Evolutionary conservation across 2,329 filamentous ascomycete genomes (phyloP).

Genomic region (Fusarium nelsonii): DNA sequence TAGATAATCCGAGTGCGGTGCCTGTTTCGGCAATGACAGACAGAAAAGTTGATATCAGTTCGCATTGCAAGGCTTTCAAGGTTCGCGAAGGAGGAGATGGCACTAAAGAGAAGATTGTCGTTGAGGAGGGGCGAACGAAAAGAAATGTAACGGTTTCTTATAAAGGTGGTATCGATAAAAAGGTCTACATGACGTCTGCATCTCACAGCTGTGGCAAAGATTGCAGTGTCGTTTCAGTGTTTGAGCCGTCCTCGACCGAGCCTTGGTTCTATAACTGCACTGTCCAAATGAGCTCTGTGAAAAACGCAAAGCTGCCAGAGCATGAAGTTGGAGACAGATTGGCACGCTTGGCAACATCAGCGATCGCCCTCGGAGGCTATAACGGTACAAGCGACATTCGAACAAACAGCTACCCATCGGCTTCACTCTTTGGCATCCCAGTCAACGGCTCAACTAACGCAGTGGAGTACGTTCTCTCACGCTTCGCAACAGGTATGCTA

Average conservation of each 20-base stretch:
- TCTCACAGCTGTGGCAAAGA: constrained; percentile 10
- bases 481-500: constrained; percentile 8
- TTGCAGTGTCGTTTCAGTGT: constrained; percentile 22
- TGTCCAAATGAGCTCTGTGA: neutral
- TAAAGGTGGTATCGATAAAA: neutral
- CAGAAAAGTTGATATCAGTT: constrained; percentile 7
- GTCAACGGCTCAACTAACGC: neutral
- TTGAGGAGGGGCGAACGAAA: neutral
- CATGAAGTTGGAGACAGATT: constrained; percentile 18
- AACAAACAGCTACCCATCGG: constrained; percentile 3
- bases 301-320: constrained; percentile 3
- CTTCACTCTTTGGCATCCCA: neutral
- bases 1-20: neutral
- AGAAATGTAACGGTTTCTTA: neutral
- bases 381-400: neutral
- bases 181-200: constrained; percentile 24
- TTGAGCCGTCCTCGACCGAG: constrained; percentile 19
- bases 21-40: neutral
- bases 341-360: constrained; percentile 13
- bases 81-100: constrained; percentile 22
- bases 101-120: neutral
- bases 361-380: constrained; percentile 31
- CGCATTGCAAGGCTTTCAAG: constrained; percentile 12
- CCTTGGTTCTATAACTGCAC: constrained; percentile 41
- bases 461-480: neutral